These are phyloP conservation scores for Penicillium sp. DNA, from an alignment of 2,329 filamentous ascomycete species.

Conservation along the genomic window DNA sequence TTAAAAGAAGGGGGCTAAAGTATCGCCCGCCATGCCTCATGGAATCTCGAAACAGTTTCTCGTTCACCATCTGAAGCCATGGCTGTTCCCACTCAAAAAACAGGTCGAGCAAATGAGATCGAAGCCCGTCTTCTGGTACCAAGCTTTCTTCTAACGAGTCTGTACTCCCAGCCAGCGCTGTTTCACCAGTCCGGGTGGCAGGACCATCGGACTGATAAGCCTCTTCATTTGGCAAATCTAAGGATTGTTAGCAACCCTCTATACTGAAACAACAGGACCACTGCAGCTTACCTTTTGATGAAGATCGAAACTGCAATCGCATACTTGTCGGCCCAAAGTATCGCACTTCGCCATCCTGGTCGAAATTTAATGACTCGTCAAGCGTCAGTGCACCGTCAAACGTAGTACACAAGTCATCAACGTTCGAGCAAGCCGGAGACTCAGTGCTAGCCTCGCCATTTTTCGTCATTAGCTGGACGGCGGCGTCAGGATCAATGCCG, in stretches of 20 bases:
- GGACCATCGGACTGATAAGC: conserved; percentile 6
- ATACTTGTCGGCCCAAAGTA: conserved; percentile 41
- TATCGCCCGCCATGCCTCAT: conserved; percentile 26
- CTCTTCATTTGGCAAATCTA: conserved; percentile 11
- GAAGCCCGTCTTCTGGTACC: conserved; percentile 24
- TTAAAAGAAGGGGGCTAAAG: conserved; percentile 32
- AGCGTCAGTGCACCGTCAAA: conserved; percentile 35
- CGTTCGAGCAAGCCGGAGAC: conserved; percentile 2
- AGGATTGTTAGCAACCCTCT: background rate
- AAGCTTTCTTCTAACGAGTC: background rate
- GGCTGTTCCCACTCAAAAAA: conserved; percentile 42
- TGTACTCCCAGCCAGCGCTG: background rate
- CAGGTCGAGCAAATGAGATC: conserved; percentile 31
- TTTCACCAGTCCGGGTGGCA: background rate
- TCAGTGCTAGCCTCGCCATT: background rate
- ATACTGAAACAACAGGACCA: background rate
- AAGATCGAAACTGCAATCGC: conserved; percentile 30
- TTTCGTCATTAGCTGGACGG: conserved; percentile 16
- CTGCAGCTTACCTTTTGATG: conserved; percentile 8
- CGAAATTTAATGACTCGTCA: conserved; percentile 38
- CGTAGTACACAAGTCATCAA: conserved; percentile 22
- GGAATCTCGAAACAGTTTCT: conserved; percentile 35
- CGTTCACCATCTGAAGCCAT: conserved; percentile 38
- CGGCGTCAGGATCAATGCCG: conserved; percentile 31
- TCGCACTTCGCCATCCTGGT: conserved; percentile 34